phyloP scores from a whole-genome alignment of 345 rosid genomes.

The Acer saccharum region DNA sequence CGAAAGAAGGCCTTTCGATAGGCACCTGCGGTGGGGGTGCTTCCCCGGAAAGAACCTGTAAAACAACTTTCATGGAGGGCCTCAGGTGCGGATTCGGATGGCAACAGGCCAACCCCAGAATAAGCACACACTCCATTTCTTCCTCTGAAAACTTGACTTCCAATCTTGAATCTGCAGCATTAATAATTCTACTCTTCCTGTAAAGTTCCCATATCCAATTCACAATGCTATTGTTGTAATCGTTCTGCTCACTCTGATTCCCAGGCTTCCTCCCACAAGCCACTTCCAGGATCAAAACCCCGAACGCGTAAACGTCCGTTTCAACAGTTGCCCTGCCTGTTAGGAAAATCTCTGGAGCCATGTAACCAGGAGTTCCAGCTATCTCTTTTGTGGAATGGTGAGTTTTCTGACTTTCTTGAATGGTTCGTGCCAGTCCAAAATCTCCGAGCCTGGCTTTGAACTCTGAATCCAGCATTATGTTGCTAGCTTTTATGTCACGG shows the following conservation, averaged over 20 bases:
- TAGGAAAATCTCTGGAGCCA: constrained; percentile 78
- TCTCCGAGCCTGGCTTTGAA: constrained; percentile 65
- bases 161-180: constrained; percentile 62
- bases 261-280: constrained; percentile 62
- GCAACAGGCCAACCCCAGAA: constrained; percentile 79
- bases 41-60: constrained; percentile 69
- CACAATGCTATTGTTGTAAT: constrained; percentile 57
- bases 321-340: constrained; percentile 63
- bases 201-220: constrained; percentile 69
- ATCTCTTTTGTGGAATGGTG: constrained; percentile 74
- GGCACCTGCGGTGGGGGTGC: constrained; percentile 54
- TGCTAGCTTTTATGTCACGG: constrained; percentile 72
- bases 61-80: constrained; percentile 62
- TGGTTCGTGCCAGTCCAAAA: constrained; percentile 78
- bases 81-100: constrained; percentile 74
- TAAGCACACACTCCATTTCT: constrained; percentile 48
- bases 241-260: constrained; percentile 27
- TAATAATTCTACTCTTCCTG: constrained; percentile 41
- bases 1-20: constrained; percentile 61
- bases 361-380: constrained; percentile 78
- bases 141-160: constrained; percentile 28
- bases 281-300: constrained; percentile 63
- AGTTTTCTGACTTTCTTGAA: constrained; percentile 55
- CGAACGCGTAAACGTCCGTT: constrained; percentile 71
- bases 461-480: constrained; percentile 69